Base-by-base conservation (phyloP, 1,284 basidiomycete species). In the Ustilago lituana region DNA sequence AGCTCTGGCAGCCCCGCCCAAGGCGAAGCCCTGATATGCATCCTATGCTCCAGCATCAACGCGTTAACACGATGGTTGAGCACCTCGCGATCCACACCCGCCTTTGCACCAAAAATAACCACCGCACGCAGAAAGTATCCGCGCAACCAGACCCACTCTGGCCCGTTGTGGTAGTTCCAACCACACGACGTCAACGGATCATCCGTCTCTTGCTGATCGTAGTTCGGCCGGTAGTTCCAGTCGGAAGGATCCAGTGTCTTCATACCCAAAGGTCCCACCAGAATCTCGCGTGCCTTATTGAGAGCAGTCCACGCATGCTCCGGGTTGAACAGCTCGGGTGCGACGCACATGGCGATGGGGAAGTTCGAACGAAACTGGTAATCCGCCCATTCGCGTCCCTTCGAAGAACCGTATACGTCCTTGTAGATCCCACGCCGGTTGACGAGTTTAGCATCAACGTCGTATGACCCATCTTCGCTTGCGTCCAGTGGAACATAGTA, bases 381-480 rank as follows among this genome's bases (percentile, higher is more conserved):
- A 84, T 98, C 94, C 7, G 92, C 92, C 90, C 93, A 97, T 83
- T 94, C 92, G 17, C 77, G 58, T 10, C 76, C 76, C 40, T 68
- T 70, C 27, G 76, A 74, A 6, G 63, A 66, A 8, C 79, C 93
- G 74, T 91, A 92, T 5, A 98, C 93, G 78, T 98, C 95, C 85
- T 98, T 98, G 87, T 98, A 98, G 82, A 98, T 95, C 5, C 95
- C 95, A 44, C 95, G 87, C 22, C 93, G 90, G 82, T 94, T 92
- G 69, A 97, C 86, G 29, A 97, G 84, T 26, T 80, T 85, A 1
- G 91, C 72, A 77, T 93, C 86, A 66, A 97, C 82, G 53, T 86
- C 86, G 84, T 93, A 94, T 33, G 88, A 84, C 8, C 77, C 68
- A 79, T 98, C 94, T 22, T 92, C 87, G 10, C 85, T 79, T 0